Evolutionary conservation across 495 filamentous ascomycete species (phyloP).

Genomic region (Tuber microsphaerosporum): DNA sequence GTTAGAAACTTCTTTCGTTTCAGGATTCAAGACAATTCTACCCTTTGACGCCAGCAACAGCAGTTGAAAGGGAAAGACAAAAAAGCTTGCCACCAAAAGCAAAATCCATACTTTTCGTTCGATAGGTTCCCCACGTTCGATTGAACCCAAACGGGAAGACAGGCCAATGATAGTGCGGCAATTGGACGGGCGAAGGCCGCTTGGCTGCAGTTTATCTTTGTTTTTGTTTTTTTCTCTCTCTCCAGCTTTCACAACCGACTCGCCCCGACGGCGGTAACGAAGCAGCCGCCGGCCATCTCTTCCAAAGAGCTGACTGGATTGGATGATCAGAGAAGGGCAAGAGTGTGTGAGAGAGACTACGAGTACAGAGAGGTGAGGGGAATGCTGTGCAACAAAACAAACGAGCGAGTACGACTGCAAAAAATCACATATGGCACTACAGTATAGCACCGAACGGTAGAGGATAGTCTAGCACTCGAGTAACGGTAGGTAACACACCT

Average conservation of each 20-base stretch:
- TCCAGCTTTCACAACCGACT: background rate
- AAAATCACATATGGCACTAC: background rate
- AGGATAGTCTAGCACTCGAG: background rate
- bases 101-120: background rate
- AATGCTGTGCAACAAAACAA: background rate
- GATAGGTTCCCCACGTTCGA: background rate
- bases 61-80: background rate
- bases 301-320: background rate
- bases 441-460: background rate
- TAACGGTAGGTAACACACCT: background rate
- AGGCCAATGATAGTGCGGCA: background rate
- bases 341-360: background rate
- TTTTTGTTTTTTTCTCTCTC: background rate
- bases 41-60: background rate
- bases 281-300: background rate
- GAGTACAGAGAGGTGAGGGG: background rate
- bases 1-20: conserved; percentile 5
- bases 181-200: background rate
- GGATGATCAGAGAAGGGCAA: background rate
- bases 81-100: background rate
- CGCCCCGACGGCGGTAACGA: background rate
- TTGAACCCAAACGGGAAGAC: background rate
- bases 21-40: background rate
- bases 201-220: background rate
- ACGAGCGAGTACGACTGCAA: background rate